Conservation (phyloP, 2,329 filamentous ascomycete genomes). For the Fusarium mangiferae region DNA sequence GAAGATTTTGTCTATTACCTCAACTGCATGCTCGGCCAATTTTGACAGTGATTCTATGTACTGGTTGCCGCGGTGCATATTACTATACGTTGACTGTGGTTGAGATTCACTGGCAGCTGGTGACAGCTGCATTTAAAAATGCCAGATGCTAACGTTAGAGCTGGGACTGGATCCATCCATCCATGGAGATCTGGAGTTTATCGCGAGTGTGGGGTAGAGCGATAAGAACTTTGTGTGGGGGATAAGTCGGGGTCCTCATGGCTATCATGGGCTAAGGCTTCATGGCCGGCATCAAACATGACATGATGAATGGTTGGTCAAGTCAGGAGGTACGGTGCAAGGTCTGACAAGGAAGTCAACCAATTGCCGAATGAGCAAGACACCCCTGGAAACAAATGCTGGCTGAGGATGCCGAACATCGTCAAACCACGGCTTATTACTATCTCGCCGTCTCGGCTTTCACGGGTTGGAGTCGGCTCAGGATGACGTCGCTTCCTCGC, state of each 20-base stretch:
- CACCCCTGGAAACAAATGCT: constrained; percentile 1
- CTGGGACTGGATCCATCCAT: constrained; percentile 14
- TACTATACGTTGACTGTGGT: neutral
- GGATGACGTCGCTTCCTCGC: constrained; percentile 44
- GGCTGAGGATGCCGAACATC: constrained; percentile 34
- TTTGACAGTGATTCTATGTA: neutral
- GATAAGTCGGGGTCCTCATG: constrained; percentile 10
- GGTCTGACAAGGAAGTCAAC: neutral
- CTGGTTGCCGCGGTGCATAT: constrained; percentile 6
- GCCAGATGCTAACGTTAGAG: neutral
- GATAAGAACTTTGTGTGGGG: constrained; percentile 36
- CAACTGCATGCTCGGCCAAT: neutral
- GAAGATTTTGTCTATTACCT: neutral
- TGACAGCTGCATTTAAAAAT: constrained; percentile 6
- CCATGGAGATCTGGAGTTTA: constrained; percentile 26
- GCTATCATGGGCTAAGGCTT: neutral
- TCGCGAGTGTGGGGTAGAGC: constrained; percentile 37
- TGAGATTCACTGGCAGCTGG: constrained; percentile 13
- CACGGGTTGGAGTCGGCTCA: constrained; percentile 49
- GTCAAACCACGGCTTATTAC: constrained; percentile 43
- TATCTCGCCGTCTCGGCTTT: constrained; percentile 41
- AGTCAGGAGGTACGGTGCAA: neutral
- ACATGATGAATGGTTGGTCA: neutral
- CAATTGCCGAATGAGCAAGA: neutral
- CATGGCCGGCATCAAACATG: neutral